phyloP scores from a whole-genome alignment of 176 grass and related monocot species.

The Bromus sterilis region DNA sequence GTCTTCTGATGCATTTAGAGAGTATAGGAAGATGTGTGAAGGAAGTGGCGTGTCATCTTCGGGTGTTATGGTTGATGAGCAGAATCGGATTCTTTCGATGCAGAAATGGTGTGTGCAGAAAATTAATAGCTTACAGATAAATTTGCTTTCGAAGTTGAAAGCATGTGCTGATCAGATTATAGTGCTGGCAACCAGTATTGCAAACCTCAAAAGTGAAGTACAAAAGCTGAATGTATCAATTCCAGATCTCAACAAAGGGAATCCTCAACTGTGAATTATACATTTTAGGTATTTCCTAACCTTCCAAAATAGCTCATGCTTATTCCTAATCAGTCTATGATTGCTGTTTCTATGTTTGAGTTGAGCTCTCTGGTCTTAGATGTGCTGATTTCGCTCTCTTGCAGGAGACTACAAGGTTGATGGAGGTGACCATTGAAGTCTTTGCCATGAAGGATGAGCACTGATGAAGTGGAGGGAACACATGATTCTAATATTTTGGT shows the following conservation, averaged over 20 bases:
- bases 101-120: not conserved
- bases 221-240: constrained; percentile 23
- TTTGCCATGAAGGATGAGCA: not conserved
- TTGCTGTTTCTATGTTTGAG: not conserved
- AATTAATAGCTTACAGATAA: not conserved
- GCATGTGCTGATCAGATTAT: not conserved
- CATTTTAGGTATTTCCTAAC: constrained; percentile 11
- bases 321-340: not conserved
- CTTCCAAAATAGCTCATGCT: not conserved
- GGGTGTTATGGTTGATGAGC: not conserved
- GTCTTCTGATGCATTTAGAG: not conserved
- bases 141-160: not conserved
- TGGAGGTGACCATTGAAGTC: not conserved
- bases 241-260: constrained; percentile 32
- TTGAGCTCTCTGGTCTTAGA: not conserved
- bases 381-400: not conserved
- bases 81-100: not conserved
- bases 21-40: not conserved
- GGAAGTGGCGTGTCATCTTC: not conserved
- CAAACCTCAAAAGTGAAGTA: not conserved
- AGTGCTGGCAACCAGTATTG: not conserved
- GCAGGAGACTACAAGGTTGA: not conserved
- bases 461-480: not conserved
- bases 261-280: not conserved
- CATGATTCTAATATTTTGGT: not conserved